A percentile compares a stretch with the other conserved stretches of the same genome.
phyloP scores from a whole-genome alignment of 345 rosid species.

The Cardamine chenopodiifolia region DNA sequence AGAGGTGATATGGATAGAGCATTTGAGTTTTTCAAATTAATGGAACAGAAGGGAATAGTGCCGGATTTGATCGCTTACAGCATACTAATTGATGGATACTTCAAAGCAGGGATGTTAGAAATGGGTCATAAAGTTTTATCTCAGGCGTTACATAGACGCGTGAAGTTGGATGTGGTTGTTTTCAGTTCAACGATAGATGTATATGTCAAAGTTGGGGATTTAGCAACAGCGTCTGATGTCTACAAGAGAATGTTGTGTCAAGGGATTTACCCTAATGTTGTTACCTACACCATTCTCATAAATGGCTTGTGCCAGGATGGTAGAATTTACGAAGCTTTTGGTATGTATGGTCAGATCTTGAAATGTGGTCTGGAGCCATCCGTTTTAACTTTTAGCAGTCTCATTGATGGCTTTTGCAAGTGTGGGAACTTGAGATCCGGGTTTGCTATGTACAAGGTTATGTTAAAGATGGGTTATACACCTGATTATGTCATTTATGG shows the following conservation, averaged over 20 bases:
- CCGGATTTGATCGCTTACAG: conserved; percentile 53
- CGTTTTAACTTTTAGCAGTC: conserved; percentile 48
- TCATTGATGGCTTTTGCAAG: conserved; percentile 57
- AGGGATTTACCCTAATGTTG: conserved; percentile 49
- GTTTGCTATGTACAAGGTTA: conserved; percentile 42
- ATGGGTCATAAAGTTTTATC: conserved; percentile 49
- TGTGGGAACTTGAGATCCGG: conserved; percentile 50
- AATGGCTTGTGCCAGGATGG: conserved; percentile 52
- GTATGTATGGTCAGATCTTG: conserved; percentile 49
- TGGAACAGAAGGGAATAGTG: conserved; percentile 43
- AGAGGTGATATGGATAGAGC: conserved; percentile 50
- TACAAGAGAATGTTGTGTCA: conserved; percentile 50
- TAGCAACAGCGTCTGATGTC: conserved; percentile 38
- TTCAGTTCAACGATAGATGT: conserved; percentile 52
- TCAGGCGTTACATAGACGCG: conserved; percentile 40
- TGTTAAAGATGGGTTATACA: conserved; percentile 39
- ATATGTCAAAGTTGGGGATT: conserved; percentile 44
- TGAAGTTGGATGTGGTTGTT: conserved; percentile 52
- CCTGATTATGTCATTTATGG: conserved; percentile 48
- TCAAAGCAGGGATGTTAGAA: conserved; percentile 52
- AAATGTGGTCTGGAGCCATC: conserved; percentile 53
- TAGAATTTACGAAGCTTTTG: conserved; percentile 50
- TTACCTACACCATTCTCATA: conserved; percentile 52
- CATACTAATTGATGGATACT: conserved; percentile 52
- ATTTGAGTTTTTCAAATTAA: conserved; percentile 38